These are phyloP conservation scores for Stereocaulon alpinum DNA, from an alignment of 495 filamentous ascomycete genomes.

Conservation along the genomic window DNA sequence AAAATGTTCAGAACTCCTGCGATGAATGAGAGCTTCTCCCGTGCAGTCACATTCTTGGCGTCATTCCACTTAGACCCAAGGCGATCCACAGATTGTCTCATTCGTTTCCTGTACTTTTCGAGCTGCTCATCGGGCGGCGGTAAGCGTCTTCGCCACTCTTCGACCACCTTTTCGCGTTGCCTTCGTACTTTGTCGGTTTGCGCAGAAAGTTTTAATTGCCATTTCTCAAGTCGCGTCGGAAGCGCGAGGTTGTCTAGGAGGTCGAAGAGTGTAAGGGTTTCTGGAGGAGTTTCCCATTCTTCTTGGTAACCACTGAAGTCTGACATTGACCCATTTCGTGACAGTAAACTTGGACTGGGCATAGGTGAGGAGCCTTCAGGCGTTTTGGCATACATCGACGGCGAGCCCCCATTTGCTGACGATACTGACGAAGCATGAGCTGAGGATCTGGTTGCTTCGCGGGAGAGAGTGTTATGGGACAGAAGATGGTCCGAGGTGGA, in stretches of 20 bases:
- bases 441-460: constrained; percentile 19
- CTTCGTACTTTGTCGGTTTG: constrained; percentile 77
- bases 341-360: constrained; percentile 41
- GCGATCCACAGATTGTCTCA: constrained; percentile 79
- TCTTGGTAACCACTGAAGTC: constrained; percentile 71
- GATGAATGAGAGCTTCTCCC: constrained; percentile 95
- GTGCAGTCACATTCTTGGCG: constrained; percentile 70
- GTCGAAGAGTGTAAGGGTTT: constrained; percentile 85
- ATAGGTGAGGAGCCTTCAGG: constrained; percentile 32
- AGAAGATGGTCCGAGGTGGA: constrained; percentile 25
- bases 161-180: constrained; percentile 75
- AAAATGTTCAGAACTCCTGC: constrained; percentile 94
- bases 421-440: constrained; percentile 24
- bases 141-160: constrained; percentile 73
- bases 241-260: constrained; percentile 89
- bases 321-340: constrained; percentile 65
- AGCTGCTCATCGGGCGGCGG: constrained; percentile 86
- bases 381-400: constrained; percentile 15
- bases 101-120: constrained; percentile 76
- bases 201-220: constrained; percentile 66
- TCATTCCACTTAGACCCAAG: constrained; percentile 79
- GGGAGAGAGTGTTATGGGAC: constrained; percentile 16
- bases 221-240: constrained; percentile 75
- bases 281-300: constrained; percentile 86
- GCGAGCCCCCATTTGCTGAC: constrained; percentile 17